Evolutionary conservation across 306 rosid genomes (phyloP), one percentile per base, ranked within the genome.

Genomic region (Rosa multiflora): DNA sequence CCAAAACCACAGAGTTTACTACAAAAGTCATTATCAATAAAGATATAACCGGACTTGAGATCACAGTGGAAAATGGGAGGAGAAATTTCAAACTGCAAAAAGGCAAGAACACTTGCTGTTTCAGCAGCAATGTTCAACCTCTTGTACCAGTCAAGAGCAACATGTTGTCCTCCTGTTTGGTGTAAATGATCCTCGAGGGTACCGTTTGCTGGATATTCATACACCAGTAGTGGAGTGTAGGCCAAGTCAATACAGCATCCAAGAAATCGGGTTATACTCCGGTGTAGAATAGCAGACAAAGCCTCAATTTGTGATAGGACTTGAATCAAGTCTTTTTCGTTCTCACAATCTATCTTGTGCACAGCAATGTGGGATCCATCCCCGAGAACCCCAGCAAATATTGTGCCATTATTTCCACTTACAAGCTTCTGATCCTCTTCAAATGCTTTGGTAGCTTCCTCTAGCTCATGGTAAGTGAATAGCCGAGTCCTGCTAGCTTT

Each of bases 1-100:
- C 92, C 89, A 21, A 93, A 91, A 12, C 99, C 99, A 2, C 90
- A 88, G 53, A 95, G 62, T 84, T 91, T 93, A 72, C 80, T 92
- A 0, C 93, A 90, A 39, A 90, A 85, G 76, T 90, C 83, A 13
- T 80, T 77, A 43, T 88, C 94, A 9, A 91, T 85, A 84, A 93
- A 90, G 43, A 95, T 80, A 76, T 80, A 88, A 63, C 88, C 86
- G 18, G 97, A 79, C 80, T 86, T 88, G 67, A 95, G 93, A 78
- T 91, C 86, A 53, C 86, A 82, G 85, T 95, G 98, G 80, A 88
- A 87, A 80, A 93, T 87, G n/a, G 99, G 97, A 56, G 96, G 98
- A 79, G 88, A 83, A 47, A 82, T 80, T 72, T 95, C 98, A 67
- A 73, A 79, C 51, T 91, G 98, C 49, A 95, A 84, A 81, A 88